Base-by-base conservation (phyloP, 306 rosid species). In the Dalbergia cochinchinensis region DNA sequence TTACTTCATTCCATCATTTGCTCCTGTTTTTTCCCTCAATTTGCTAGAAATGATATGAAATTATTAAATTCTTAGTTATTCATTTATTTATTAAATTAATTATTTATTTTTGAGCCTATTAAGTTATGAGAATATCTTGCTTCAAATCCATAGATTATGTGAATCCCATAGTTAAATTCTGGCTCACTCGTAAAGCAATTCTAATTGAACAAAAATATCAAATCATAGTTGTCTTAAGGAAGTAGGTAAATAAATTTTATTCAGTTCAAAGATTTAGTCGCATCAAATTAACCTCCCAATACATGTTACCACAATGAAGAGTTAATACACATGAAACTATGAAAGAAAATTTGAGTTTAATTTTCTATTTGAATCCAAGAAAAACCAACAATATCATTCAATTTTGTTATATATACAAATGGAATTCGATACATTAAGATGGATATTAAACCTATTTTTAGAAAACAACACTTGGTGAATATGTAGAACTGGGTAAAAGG, bases 361-460 rank as follows among this genome's bases (percentile, higher is more conserved):
- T 71, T 42, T 57, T 26, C n/a, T 39, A 51, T 47, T 57, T 7
- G 59, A 47, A 61, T 83, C 57, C 26, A 57, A 78, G 65, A 45
- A 72, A 60, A 70, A 37, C 15, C 31, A 58, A 65, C 65, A 77
- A 18, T 71, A 55, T 62, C 47, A 64, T 60, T 83, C 44, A 71
- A 47, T 45, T 47, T 57, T 66, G 22, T 42, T 51, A 60, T 59
- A 78, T 83, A 34, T 60, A 78, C 77, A 72, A 20, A 71, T 10
- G 13, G 63, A 5, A 73, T 11, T 60, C 26, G 63, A 26, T 3
- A 50, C 78, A 73, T 7, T 19, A 65, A 58, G 26, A 20, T 71
- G 57, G 9, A 35, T 78, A 20, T 47, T 42, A 77, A 47, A 48
- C 64, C 72, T 79, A 82, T 54, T 53, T 54, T 72, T 64, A 71